Evolutionary conservation across 179 eudicot species (phyloP), one percentile per base, ranked within the genome.

Genomic region (Silene vulgaris): DNA sequence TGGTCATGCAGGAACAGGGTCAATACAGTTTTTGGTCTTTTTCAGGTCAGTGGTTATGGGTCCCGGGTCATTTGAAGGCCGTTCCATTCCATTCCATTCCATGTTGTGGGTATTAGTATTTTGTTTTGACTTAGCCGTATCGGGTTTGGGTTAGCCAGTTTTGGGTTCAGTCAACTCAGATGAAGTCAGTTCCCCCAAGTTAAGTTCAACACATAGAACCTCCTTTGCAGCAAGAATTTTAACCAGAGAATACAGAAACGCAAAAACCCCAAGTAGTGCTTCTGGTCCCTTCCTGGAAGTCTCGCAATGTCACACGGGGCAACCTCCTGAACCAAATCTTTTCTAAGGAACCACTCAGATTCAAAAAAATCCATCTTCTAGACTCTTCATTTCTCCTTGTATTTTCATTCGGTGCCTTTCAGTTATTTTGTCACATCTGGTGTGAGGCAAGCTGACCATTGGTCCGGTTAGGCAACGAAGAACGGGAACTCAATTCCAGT

Each of bases 401-500:
- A 67, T 45, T 63, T 37, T 59, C 67, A 32, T 32, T 32, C 37
- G 4, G 5, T 66, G 32, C n/a, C 74, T 20, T 72, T 57, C 2
- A 11, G 35, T 19, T 37, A 57, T 65, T 72, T 35, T 48, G 16
- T 3, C 35, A 43, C 35, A 43, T 57, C 69, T 30, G n/a, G 9
- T 16, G 21, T 28, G 65, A 48, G 52, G 80, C 40, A 75, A 56
- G 69, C 77, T 74, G 82, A 62, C 81, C 81, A 48, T 61, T 73
- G 37, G 76, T 76, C 48, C 82, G 84, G 74, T 72, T 78, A 77
- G 84, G 86, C 81, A 82, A 74, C 8, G 89, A 73, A 17, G 92
- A 85, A 59, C 81, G 85, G 21, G 92, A 82, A 72, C 84, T 80
- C 57, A 88, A 79, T 78, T 90, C 91, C 17, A 83, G 48, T 4